Percentiles rank a stretch among this genome's conserved stretches.
Conservation (phyloP, 495 filamentous ascomycete genomes). For the Tuber magnatum region DNA sequence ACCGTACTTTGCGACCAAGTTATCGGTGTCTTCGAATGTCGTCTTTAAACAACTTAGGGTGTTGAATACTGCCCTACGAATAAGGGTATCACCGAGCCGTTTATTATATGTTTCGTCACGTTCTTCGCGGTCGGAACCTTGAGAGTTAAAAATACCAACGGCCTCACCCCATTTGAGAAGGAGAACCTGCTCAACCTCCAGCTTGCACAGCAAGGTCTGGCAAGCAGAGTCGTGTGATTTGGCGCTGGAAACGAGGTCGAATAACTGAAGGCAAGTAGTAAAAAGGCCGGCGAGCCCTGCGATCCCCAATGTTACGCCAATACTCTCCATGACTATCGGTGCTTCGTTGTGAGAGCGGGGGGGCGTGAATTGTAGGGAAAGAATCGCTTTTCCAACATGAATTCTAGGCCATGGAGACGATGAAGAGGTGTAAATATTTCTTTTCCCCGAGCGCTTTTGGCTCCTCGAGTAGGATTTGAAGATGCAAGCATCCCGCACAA, state of each 20-base stretch:
- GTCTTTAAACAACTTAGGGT: constrained; percentile 7
- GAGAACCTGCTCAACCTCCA: constrained; percentile 13
- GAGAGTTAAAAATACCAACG: constrained; percentile 10
- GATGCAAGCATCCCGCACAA: constrained; percentile 2
- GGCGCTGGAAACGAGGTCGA: constrained; percentile 7
- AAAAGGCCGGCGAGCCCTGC: constrained; percentile 8
- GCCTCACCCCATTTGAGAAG: constrained; percentile 18
- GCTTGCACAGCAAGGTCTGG: constrained; percentile 6
- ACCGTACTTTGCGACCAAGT: constrained; percentile 1
- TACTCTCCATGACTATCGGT: constrained; percentile 4
- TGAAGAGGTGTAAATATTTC: constrained; percentile 5
- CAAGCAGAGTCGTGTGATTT: background rate
- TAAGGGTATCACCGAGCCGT: constrained; percentile 2
- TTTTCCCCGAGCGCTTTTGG: background rate
- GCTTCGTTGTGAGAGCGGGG: background rate
- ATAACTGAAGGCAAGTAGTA: constrained; percentile 6
- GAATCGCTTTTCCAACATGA: constrained; percentile 1
- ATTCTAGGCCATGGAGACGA: background rate
- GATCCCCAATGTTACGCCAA: constrained; percentile 5
- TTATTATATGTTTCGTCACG: background rate
- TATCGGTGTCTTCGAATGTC: constrained; percentile 9
- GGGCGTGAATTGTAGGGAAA: background rate
- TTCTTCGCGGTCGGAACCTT: constrained; percentile 1
- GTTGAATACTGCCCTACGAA: background rate
- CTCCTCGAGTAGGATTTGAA: constrained; percentile 3